Percentiles rank a stretch among this genome's conserved stretches.
phyloP scores from a whole-genome alignment of 1,284 basidiomycete genomes.

The Tetrapyrgos nigripes region DNA sequence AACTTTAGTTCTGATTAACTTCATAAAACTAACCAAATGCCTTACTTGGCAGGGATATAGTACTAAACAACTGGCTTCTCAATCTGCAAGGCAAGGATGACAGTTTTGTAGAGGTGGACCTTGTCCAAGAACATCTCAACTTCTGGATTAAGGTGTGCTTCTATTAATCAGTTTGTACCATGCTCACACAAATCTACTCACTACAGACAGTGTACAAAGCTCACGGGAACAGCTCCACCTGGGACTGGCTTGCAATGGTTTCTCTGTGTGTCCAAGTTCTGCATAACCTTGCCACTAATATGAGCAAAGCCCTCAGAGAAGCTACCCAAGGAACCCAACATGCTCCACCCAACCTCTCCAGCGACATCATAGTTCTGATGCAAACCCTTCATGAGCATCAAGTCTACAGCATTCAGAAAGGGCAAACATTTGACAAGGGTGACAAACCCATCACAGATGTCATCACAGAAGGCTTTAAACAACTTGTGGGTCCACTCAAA shows the following conservation, averaged over 20 bases:
- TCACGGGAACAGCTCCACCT: constrained; percentile 41
- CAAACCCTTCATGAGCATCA: constrained; percentile 30
- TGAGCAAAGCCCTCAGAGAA: constrained; percentile 35
- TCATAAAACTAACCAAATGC: neutral
- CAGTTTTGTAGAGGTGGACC: constrained; percentile 39
- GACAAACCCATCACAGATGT: constrained; percentile 28
- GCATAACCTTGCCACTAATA: constrained; percentile 32
- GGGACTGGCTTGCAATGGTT: constrained; percentile 46
- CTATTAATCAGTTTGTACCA: too few relatives aligned
- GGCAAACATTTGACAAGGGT: constrained; percentile 23
- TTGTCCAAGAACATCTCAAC: constrained; percentile 49
- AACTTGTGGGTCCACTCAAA: constrained; percentile 20
- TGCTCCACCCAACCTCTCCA: constrained; percentile 28
- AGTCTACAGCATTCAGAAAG: constrained; percentile 25
- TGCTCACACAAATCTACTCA: too few relatives aligned
- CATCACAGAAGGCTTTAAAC: constrained; percentile 22
- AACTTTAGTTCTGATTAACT: constrained; percentile 1
- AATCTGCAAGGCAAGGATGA: constrained; percentile 41
- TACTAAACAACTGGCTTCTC: constrained; percentile 46
- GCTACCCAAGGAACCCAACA: constrained; percentile 38
- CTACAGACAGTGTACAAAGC: constrained; percentile 35
- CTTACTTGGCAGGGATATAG: constrained; percentile 27
- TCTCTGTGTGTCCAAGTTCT: constrained; percentile 42
- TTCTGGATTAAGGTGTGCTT: constrained; percentile 41
- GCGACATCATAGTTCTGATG: constrained; percentile 34